Evolutionary conservation across 768 basidiomycete genomes (phyloP).

Genomic region (Ephemerocybe angulata): DNA sequence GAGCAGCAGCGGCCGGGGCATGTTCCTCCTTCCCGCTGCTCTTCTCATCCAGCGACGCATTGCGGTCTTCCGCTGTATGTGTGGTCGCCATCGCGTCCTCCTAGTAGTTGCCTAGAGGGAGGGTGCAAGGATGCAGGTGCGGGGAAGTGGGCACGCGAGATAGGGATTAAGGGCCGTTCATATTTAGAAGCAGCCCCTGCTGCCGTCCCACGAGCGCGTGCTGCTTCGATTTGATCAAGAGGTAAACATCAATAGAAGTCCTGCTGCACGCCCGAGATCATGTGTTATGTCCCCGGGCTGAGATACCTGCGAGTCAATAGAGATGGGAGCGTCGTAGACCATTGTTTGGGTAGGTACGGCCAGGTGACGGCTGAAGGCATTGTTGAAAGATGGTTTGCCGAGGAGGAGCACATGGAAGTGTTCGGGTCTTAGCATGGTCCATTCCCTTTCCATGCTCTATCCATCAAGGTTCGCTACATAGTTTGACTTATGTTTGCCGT

Average conservation of each 20-base stretch:
- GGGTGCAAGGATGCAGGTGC: neutral
- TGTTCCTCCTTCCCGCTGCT: constrained; percentile 22
- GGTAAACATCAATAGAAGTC: no score
- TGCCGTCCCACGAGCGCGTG: neutral
- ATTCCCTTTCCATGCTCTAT: neutral
- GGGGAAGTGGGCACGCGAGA: constrained; percentile 6
- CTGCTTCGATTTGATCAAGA: no score
- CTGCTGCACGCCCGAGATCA: no score
- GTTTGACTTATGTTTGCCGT: neutral
- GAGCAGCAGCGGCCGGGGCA: constrained; percentile 22
- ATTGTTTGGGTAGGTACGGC: no score
- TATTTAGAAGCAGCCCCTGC: neutral
- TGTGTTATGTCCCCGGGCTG: no score
- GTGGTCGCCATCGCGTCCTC: constrained; percentile 2
- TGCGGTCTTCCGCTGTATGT: neutral
- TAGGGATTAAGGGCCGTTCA: neutral
- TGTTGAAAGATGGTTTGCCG: neutral
- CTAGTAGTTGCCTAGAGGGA: neutral
- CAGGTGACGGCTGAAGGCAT: neutral
- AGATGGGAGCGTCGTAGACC: no score
- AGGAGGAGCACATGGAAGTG: constrained; percentile 1
- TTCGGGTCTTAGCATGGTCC: neutral
- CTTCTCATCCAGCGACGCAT: constrained; percentile 18
- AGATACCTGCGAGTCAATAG: no score
- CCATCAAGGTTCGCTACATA: constrained; percentile 2